Conservation (phyloP, 2,329 filamentous ascomycete species). For the Rachicladosporium sp. region DNA sequence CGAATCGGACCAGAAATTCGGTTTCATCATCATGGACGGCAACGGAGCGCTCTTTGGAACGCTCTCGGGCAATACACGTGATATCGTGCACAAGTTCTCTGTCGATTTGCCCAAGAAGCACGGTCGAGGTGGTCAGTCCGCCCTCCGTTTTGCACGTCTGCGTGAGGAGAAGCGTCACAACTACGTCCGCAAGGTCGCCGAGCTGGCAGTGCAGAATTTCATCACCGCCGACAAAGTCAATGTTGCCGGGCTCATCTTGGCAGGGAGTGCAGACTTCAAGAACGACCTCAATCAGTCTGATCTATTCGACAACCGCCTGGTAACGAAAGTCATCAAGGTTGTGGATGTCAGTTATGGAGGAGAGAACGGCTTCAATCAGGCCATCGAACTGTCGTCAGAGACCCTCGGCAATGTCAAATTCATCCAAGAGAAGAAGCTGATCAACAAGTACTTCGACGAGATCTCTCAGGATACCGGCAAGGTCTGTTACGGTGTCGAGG, state of each 20-base stretch:
- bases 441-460: constrained; percentile 97
- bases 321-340: constrained; percentile 95
- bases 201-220: constrained; percentile 96
- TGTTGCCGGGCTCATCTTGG: constrained; percentile 86
- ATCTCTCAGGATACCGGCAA: constrained; percentile 96
- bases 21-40: constrained; percentile 99
- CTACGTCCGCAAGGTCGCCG: constrained; percentile 97
- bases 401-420: constrained; percentile 99
- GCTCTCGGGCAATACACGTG: constrained; percentile 90
- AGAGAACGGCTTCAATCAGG: constrained; percentile 99
- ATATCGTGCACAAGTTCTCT: constrained; percentile 94
- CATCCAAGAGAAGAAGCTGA: constrained; percentile 99
- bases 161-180: constrained; percentile 99
- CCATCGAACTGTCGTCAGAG: constrained; percentile 88
- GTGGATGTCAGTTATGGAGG: constrained; percentile 98
- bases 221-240: constrained; percentile 98
- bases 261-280: constrained; percentile 98
- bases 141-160: constrained; percentile 96
- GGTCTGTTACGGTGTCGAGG: constrained; percentile 95
- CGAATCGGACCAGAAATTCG: constrained; percentile 97
- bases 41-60: constrained; percentile 97
- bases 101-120: constrained; percentile 99
- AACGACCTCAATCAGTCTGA: constrained; percentile 97
- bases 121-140: constrained; percentile 98
- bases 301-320: constrained; percentile 85